A percentile compares a stretch with the other conserved stretches of the same genome.
These are phyloP conservation scores for Trichosanthes truncata DNA, from an alignment of 306 rosid species.

Conservation along the genomic window DNA sequence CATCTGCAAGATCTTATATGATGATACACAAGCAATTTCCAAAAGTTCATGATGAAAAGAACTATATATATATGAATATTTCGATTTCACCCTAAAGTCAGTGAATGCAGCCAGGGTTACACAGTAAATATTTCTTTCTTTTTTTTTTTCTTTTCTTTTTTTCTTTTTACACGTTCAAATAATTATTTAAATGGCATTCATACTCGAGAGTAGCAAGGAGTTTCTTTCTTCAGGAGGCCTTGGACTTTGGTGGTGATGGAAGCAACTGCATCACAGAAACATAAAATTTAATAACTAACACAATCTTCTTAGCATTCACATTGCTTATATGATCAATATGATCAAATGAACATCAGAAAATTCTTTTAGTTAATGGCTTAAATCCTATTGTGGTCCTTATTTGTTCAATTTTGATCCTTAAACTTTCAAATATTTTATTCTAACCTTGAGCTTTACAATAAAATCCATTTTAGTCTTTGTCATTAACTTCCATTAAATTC, in stretches of 20 bases:
- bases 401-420: not conserved
- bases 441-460: not conserved
- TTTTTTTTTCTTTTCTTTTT: too few species aligned
- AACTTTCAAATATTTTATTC: not conserved
- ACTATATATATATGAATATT: not conserved
- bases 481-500: not conserved
- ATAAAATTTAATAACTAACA: slow-evolving; percentile 18
- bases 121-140: not conserved
- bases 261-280: slow-evolving; percentile 57
- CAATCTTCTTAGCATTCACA: not conserved
- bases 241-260: slow-evolving; percentile 64
- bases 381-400: not conserved
- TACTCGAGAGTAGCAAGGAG: slow-evolving; percentile 7
- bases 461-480: not conserved
- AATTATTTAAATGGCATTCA: slow-evolving; percentile 28
- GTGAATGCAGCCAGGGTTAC: not conserved
- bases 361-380: not conserved
- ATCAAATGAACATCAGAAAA: not conserved
- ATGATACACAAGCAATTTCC: not conserved
- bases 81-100: slow-evolving; percentile 25
- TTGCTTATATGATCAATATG: not conserved
- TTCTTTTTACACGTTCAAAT: slow-evolving; percentile 13
- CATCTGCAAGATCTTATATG: not conserved
- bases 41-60: not conserved
- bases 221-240: slow-evolving; percentile 41